Base-by-base conservation (phyloP, 1,139 yeast genomes). In the Hemisphaericaspora xylanilytica region DNA sequence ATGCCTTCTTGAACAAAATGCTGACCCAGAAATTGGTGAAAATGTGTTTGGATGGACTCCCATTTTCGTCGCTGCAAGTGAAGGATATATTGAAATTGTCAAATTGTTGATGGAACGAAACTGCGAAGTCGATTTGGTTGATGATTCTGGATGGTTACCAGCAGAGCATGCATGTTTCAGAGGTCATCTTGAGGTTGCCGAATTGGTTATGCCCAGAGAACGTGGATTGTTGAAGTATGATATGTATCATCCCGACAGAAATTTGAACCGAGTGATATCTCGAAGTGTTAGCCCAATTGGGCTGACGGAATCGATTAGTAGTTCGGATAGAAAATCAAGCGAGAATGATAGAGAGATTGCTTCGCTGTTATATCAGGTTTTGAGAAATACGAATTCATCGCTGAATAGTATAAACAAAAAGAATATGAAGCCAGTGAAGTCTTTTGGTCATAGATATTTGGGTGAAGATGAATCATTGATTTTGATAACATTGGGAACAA, bases 131-230 rank as follows among this genome's bases (percentile, higher is more conserved):
- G 76, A 78, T 37, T 63, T 72, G 35, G 74, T 76, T 15, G 98
- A 92, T 62, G 84, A 79, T 38, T 85, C 95, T 31, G 97, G 97
- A 0, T 92, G 97, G 97, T 80, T 90, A 17, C 96, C 97, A 7
- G 81, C 88, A 81, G 98, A 92, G 54, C 97, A 92, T 60, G 97
- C 97, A 0, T 83, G 88, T 41, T 69, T 92, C 36, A 74, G 97
- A 51, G 98, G 98, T 8, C 96, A 89, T 59, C 65, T 90, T 45
- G 73, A 68, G 2, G 78, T 87, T 18, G 82, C 95, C 2, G 79
- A 78, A 38, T 52, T 79, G 50, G 65, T 88, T 41, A 65, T 65
- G 39, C 86, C 87, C 1, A 40, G 42, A 1, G 59, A 70, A 44
- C 57, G 58, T 20, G 51, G 52, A 27, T 39, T 71, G 26, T 59